Conservation (phyloP, 768 basidiomycete genomes). For the Boletus insuetus region DNA sequence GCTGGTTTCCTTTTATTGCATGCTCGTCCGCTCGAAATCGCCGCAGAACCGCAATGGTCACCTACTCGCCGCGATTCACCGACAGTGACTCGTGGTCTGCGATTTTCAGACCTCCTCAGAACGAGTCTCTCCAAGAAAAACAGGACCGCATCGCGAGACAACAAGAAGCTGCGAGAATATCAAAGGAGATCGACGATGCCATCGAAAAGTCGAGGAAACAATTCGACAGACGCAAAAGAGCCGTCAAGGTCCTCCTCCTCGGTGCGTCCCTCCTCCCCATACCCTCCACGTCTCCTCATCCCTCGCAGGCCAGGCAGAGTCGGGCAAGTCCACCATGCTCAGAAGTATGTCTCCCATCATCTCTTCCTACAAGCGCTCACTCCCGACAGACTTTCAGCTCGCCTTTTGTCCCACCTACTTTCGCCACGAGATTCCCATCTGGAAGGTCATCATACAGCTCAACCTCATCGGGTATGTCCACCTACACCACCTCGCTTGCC, state of each 20-base stretch:
- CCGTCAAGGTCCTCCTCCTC: slow-evolving; percentile 29
- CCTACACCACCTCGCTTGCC: neutral
- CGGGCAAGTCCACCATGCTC: slow-evolving; percentile 32
- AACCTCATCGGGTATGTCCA: slow-evolving; percentile 58
- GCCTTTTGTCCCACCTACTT: slow-evolving; percentile 63
- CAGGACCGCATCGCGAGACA: slow-evolving; percentile 12
- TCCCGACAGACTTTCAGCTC: slow-evolving; percentile 58
- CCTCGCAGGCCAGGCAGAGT: slow-evolving; percentile 28
- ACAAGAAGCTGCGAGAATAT: slow-evolving; percentile 23
- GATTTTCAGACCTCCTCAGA: slow-evolving; percentile 15
- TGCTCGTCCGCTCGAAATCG: too few species aligned
- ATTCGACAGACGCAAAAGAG: slow-evolving; percentile 25
- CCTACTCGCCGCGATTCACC: too few species aligned
- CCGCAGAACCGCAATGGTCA: too few species aligned
- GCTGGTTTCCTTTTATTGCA: too few species aligned
- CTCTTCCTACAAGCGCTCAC: neutral
- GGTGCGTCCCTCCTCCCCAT: slow-evolving; percentile 1
- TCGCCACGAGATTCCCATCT: slow-evolving; percentile 52
- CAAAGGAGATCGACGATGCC: slow-evolving; percentile 28
- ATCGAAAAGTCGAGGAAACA: slow-evolving; percentile 26
- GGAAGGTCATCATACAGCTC: slow-evolving; percentile 66
- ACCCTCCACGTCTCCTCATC: neutral
- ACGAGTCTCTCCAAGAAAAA: slow-evolving; percentile 11
- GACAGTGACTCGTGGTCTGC: slow-evolving; percentile 20
- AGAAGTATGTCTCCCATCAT: slow-evolving; percentile 13